Evolutionary conservation across 371 early-diverging fungal genomes (phyloP).

Genomic region (Syncephalis fuscata): DNA sequence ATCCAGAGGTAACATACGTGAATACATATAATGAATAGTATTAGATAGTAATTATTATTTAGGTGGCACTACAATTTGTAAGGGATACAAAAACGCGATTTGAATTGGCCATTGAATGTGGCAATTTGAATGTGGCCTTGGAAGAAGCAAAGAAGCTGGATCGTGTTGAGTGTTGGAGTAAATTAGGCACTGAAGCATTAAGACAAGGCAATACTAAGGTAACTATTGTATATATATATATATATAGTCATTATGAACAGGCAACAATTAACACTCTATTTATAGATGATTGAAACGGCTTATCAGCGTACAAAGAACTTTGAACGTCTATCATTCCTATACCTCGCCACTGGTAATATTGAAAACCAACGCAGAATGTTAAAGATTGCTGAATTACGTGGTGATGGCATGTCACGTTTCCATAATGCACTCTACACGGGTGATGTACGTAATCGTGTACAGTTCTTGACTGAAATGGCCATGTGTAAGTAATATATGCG

Average conservation of each 20-base stretch:
- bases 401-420: slow-evolving; percentile 69
- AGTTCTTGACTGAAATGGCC: slow-evolving; percentile 60
- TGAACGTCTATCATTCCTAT: slow-evolving; percentile 84
- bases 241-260: not conserved
- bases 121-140: slow-evolving; percentile 81
- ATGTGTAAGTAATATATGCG: slow-evolving; percentile 22
- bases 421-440: slow-evolving; percentile 81
- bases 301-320: slow-evolving; percentile 79
- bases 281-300: slow-evolving; percentile 65
- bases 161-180: slow-evolving; percentile 71
- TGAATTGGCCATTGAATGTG: slow-evolving; percentile 92
- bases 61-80: slow-evolving; percentile 95
- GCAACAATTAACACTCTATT: too few species aligned
- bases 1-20: slow-evolving; percentile 72
- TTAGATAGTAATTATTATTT: not conserved
- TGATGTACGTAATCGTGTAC: slow-evolving; percentile 70
- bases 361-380: slow-evolving; percentile 83
- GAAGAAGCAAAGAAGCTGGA: slow-evolving; percentile 82
- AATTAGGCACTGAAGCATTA: slow-evolving; percentile 73
- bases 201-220: slow-evolving; percentile 76
- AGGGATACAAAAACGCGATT: slow-evolving; percentile 88
- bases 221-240: slow-evolving; percentile 1
- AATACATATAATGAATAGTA: not conserved
- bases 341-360: slow-evolving; percentile 72
- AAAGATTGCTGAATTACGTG: slow-evolving; percentile 70